Conservation (phyloP, 2,329 filamentous ascomycete species). For the Calonectria pseudoturangicola region DNA sequence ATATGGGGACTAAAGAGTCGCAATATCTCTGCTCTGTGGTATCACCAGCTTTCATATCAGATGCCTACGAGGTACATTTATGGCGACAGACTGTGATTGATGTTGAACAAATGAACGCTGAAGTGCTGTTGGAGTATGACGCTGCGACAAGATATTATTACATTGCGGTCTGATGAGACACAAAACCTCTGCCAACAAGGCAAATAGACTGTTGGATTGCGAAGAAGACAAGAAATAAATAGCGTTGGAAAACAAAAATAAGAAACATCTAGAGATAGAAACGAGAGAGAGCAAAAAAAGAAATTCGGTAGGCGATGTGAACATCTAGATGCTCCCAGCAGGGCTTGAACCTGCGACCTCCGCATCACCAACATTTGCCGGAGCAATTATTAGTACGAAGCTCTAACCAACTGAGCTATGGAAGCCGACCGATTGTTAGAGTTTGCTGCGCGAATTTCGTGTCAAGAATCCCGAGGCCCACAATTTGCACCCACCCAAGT, state of each 20-base stretch:
- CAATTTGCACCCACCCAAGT: neutral
- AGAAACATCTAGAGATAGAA: neutral
- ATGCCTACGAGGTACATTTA: slow-evolving; percentile 63
- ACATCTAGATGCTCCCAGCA: slow-evolving; percentile 23
- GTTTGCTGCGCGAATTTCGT: neutral
- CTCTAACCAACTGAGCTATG: slow-evolving; percentile 28
- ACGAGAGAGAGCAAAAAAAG: neutral
- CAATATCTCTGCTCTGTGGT: slow-evolving; percentile 63
- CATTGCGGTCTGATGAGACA: slow-evolving; percentile 9
- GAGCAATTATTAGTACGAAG: slow-evolving; percentile 27
- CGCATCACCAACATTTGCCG: slow-evolving; percentile 23
- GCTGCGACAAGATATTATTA: slow-evolving; percentile 65
- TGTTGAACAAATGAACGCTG: slow-evolving; percentile 61
- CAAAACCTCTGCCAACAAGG: too few species aligned
- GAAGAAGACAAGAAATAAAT: neutral
- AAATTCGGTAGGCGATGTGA: slow-evolving; percentile 3
- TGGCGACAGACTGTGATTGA: slow-evolving; percentile 62
- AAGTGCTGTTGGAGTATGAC: slow-evolving; percentile 67
- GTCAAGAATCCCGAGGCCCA: neutral
- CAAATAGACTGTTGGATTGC: neutral
- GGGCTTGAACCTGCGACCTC: slow-evolving; percentile 26
- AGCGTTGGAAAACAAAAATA: neutral
- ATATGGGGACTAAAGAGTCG: slow-evolving; percentile 19
- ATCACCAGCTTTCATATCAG: slow-evolving; percentile 57
- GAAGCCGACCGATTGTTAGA: slow-evolving; percentile 8